These are phyloP conservation scores for Phytophthora melonis DNA, from an alignment of 352 stramenopile species.

Conservation along the genomic window DNA sequence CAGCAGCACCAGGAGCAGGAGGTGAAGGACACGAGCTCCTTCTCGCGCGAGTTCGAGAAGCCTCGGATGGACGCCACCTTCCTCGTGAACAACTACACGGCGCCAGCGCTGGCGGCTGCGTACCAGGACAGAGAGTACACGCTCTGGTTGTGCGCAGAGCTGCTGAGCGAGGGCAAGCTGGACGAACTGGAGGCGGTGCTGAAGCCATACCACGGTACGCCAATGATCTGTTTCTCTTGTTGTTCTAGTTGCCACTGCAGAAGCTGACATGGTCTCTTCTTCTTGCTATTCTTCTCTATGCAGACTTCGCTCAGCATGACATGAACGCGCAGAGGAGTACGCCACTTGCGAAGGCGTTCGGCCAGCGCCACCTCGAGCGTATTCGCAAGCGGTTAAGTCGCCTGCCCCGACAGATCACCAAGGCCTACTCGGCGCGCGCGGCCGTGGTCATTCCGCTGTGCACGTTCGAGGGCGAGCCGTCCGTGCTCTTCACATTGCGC, in stretches of 20 bases:
- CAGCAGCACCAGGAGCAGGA: neutral
- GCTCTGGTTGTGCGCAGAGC: conserved; percentile 73
- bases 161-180: conserved; percentile 79
- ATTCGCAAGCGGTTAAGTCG: conserved; percentile 96
- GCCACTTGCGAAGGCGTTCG: conserved; percentile 80
- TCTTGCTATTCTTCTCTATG: conserved; percentile 3
- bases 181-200: conserved; percentile 76
- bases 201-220: conserved; percentile 77
- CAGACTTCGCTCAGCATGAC: conserved; percentile 61
- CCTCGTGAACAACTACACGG: conserved; percentile 97
- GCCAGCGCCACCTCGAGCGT: conserved; percentile 88
- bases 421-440: conserved; percentile 91
- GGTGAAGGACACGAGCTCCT: conserved; percentile 40
- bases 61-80: conserved; percentile 77
- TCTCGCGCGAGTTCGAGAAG: conserved; percentile 79
- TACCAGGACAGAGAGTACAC: conserved; percentile 95
- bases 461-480: conserved; percentile 95
- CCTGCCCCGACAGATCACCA: conserved; percentile 94
- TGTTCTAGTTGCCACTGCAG: neutral
- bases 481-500: conserved; percentile 96
- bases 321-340: conserved; percentile 53
- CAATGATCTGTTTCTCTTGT: too few relatives aligned
- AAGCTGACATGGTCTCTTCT: conserved; percentile 3
- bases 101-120: conserved; percentile 93
- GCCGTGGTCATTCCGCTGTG: conserved; percentile 97